These are phyloP conservation scores for Fusarium sp. DNA, from an alignment of 2,329 filamentous ascomycete genomes.

Conservation along the genomic window DNA sequence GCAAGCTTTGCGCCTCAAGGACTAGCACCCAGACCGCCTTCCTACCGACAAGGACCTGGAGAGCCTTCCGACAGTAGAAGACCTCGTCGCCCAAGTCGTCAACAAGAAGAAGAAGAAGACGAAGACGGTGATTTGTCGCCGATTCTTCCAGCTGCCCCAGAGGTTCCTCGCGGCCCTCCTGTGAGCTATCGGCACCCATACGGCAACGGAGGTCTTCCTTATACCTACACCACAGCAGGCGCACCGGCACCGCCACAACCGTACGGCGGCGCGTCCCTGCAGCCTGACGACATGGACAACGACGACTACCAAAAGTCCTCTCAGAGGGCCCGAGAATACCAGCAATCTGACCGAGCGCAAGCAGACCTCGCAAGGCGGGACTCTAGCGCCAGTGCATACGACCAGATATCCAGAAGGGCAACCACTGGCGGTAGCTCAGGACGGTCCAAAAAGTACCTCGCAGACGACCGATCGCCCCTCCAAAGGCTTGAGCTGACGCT, in stretches of 20 bases:
- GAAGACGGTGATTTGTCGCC: conserved; percentile 51
- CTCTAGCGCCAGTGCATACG: conserved; percentile 35
- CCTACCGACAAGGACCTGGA: conserved; percentile 61
- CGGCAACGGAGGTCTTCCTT: conserved; percentile 43
- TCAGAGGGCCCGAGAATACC: conserved; percentile 32
- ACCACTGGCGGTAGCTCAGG: conserved; percentile 55
- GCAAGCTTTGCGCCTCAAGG: conserved; percentile 64
- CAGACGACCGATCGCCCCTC: conserved; percentile 87
- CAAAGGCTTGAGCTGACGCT: conserved; percentile 93
- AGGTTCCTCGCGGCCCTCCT: conserved; percentile 70
- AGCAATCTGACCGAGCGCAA: conserved; percentile 32
- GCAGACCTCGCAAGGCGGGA: conserved; percentile 41
- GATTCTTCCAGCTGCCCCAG: conserved; percentile 66
- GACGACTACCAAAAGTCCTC: conserved; percentile 42
- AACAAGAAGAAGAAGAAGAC: conserved; percentile 52
- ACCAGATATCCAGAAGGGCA: conserved; percentile 50
- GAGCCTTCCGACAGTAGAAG: conserved; percentile 57
- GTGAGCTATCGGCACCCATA: conserved; percentile 66
- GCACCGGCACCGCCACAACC: conserved; percentile 16
- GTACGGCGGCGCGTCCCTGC: conserved; percentile 20
- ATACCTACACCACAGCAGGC: conserved; percentile 36
- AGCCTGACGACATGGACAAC: conserved; percentile 42
- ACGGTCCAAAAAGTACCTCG: conserved; percentile 69
- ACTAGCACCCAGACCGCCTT: conserved; percentile 70
- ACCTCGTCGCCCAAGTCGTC: conserved; percentile 52